Evolutionary conservation across 2,329 filamentous ascomycete genomes (phyloP), one percentile per base, ranked within the genome.

Genomic region (Aspergillus aculeatinus): DNA sequence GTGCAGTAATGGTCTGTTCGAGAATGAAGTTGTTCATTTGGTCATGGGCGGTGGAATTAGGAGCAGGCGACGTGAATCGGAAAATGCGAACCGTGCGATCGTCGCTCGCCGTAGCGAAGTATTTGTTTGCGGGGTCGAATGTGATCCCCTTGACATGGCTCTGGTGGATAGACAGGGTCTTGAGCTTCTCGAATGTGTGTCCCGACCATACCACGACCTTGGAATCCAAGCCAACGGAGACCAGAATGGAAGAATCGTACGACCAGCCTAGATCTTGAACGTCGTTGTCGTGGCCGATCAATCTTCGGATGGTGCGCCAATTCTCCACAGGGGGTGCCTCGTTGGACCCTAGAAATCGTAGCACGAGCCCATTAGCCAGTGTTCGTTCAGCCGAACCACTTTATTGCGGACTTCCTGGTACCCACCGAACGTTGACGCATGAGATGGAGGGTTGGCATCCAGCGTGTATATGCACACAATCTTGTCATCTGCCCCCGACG

Each of bases 201-300:
- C 95, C 96, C 1, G 94, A 98, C 95, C 95, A 99, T 23, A 99
- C 90, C 10, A 99, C 95, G 14, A 99, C 89, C 78, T 99, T 99
- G 48, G 95, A 98, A 77, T 99, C 95, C 67, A 99, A 80, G 1
- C 95, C 96, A 27, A 99, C 95, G 0, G 95, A 98, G 4, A 98
- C 93, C 62, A 99, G 81, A 57, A 99, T 91, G 1, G 94, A 97
- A 31, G 93, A 96, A 79, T 99, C 95, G 72, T 89, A 89, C 21
- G 95, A 96, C 95, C 95, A 99, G 31, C 92, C 95, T 60, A 99
- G 81, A 79, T 99, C 96, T 77, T 99, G 95, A 5, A 99, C 93
- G 79, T 99, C 95, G 72, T 98, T 99, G 71, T 99, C 95, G 74
- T 99, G 96, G 16, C 95, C 96, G 60, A 97, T 95, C 55, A 99